Base-by-base conservation (phyloP, 768 basidiomycete species). In the Fomitopsis pulvina region DNA sequence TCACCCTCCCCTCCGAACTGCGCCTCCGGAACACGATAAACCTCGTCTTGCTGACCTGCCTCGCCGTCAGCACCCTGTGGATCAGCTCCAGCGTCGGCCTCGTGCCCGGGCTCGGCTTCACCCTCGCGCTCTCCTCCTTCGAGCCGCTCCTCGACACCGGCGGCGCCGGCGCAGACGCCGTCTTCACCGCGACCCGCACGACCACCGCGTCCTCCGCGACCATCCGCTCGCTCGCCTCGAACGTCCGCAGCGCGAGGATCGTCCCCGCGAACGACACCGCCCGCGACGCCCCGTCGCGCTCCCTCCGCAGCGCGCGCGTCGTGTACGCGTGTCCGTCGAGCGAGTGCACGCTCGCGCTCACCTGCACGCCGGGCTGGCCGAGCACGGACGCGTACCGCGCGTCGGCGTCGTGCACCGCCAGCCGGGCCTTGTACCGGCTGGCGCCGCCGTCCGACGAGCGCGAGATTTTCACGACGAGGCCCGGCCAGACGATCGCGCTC, bases 71-170 rank as follows among this genome's bases (percentile, higher is more conserved):
- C 4, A 44, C 45, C 11, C 45, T 44, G 38, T 54, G 53, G 18
- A 54, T 18, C 20, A 51, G 44, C 39, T 50, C 42, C 14, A 54
- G 45, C 2, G 49, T 54, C 18, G 53, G 46, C 12, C n/a, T 47
- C 37, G 48, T 28, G 21, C 45, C 14, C 5, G 45, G 45, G 14
- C 28, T 46, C 32, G 45, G 45, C 21, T 37, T 37, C 34, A 37
- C 34, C 14, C 34, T 37, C 34, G 34, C 6, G 14, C 34, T 37
- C 34, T 37, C 34, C 34, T 37, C 34, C 34, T 37, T 14, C 34
- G 14, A 5, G 34, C 34, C 18, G 34, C 34, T 37, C 34, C 34
- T 37, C 6, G 34, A 37, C 34, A 37, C 34, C 34, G 34, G 34
- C 34, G 34, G 18, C 34, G 18, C 5, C 34, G 34, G 14, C 34